Evolutionary conservation across 148 eudicot genomes (phyloP).

Genomic region (Rhododendron mucronatum): DNA sequence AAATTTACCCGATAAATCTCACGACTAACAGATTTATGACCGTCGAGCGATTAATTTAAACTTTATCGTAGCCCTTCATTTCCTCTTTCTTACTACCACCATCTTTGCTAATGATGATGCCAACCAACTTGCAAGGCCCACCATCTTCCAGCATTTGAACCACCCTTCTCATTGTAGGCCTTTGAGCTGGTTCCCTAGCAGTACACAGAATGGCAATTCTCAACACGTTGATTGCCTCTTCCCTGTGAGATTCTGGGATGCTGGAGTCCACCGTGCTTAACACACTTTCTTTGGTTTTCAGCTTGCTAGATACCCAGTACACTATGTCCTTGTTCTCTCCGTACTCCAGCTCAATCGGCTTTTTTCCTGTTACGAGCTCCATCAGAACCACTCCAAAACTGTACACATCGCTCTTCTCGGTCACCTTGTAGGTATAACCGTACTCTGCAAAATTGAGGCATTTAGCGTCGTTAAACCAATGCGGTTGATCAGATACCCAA

Average conservation of each 20-base stretch:
- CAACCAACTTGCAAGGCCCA: conserved; percentile 48
- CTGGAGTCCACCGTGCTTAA: conserved; percentile 53
- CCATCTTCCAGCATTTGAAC: conserved; percentile 93
- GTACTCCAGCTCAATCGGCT: conserved; percentile 72
- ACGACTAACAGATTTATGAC: not conserved
- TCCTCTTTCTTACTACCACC: conserved; percentile 29
- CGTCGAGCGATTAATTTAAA: not conserved
- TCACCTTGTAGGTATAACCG: conserved; percentile 79
- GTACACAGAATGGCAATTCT: conserved; percentile 78
- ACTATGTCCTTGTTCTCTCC: conserved; percentile 82
- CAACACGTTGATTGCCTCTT: conserved; percentile 66
- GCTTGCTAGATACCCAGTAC: conserved; percentile 66
- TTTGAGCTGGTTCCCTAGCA: conserved; percentile 41
- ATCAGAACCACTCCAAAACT: conserved; percentile 95
- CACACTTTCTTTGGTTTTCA: conserved; percentile 61
- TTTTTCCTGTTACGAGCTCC: conserved; percentile 90
- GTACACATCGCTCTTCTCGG: conserved; percentile 83
- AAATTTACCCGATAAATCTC: not conserved
- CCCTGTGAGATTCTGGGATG: conserved; percentile 38
- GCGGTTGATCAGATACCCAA: no score
- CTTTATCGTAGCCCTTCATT: not conserved
- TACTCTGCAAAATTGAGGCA: conserved; percentile 48
- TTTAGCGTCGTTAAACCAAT: no score
- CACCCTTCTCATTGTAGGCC: conserved; percentile 89
- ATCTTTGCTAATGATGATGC: conserved; percentile 50